phyloP scores from a whole-genome alignment of 306 rosid genomes.

The Luffa aegyptiaca region DNA sequence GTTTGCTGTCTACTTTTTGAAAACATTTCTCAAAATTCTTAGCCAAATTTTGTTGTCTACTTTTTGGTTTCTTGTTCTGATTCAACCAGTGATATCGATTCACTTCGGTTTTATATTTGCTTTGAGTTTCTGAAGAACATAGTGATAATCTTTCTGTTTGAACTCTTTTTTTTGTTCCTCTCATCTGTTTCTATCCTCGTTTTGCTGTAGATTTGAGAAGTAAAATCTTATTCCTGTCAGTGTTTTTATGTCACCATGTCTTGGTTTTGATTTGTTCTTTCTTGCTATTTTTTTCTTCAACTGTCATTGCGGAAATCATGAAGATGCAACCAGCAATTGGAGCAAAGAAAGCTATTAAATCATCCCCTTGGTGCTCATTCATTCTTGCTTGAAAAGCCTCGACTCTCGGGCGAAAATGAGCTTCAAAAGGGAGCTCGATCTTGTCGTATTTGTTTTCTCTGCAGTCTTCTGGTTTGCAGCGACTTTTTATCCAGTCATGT shows the following conservation, averaged over 20 bases:
- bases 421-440: conserved; percentile 15
- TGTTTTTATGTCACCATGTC: not conserved
- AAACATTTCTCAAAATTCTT: too few relatives aligned
- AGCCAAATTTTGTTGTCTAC: not conserved
- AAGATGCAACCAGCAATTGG: not conserved
- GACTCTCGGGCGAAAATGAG: conserved; percentile 31
- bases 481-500: conserved; percentile 21
- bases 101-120: not conserved
- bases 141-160: not conserved
- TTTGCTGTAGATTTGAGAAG: not conserved
- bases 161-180: not conserved
- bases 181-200: not conserved
- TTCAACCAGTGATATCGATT: not conserved
- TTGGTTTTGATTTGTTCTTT: not conserved
- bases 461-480: conserved; percentile 22
- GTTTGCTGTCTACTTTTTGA: not conserved
- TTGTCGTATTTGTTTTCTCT: conserved; percentile 16
- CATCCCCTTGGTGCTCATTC: not conserved
- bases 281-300: not conserved
- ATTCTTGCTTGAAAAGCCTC: not conserved
- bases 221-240: not conserved
- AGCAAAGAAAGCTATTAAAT: not conserved
- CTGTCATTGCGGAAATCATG: not conserved
- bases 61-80: not conserved
- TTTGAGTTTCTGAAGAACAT: not conserved